Base-by-base conservation (phyloP, 345 rosid species). In the Citrus unshiu region DNA sequence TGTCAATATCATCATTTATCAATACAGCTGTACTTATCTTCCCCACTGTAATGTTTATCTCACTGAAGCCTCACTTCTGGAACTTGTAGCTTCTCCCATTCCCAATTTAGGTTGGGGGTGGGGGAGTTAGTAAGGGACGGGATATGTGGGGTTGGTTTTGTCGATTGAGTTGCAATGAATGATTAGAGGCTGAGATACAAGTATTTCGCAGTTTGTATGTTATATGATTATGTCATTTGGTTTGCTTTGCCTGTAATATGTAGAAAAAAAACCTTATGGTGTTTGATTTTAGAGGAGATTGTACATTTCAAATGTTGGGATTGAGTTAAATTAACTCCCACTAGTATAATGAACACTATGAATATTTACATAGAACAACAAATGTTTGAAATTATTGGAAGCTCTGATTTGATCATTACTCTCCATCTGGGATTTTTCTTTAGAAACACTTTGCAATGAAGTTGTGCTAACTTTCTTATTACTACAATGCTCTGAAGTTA, bases 401-500 rank as follows among this genome's bases (percentile, higher is more conserved):
- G 29, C 27, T 16, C 16, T 75, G 21, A 19, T 72, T 73, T 58
- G 43, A 4, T 30, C 62, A 64, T 30, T 7, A 22, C 39, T 76
- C 35, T 65, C 37, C 46, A 34, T 46, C 46, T 49, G 24, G 60
- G 49, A 59, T 29, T 73, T 46, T 66, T 51, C 32, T 24, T 46
- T 22, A 14, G 25, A 34, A 72, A 59, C 25, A 27, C 9, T 72
- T 74, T 70, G 58, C 49, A 30, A 49, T 51, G 72, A 68, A 73
- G 16, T 54, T 32, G 37, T 62, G 63, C 75, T 74, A 37, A 77
- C 34, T 75, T 12, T 43, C n/a, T 19, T 60, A 22, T 54, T 13
- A 39, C 68, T 68, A 24, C 12, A 32, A 61, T 71, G 39, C 67
- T 81, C 81, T 84, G 86, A 87, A 95, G 99, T 84, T 83, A 69